Base-by-base conservation (phyloP, 108 stramenopile genomes). In the Cyclotella atomus region DNA sequence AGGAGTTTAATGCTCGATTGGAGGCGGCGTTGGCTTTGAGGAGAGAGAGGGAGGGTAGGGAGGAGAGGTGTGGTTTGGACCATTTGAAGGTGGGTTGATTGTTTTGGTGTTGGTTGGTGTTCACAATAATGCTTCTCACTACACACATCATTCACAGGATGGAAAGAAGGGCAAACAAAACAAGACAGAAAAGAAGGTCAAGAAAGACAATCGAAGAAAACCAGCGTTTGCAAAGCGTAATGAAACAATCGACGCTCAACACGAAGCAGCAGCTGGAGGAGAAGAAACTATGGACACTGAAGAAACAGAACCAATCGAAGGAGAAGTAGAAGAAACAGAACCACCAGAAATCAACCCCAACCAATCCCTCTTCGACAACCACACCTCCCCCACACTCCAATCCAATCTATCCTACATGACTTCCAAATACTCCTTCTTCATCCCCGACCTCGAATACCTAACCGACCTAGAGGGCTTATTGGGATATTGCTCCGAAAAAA, bases 401-500 rank as follows among this genome's bases (percentile, higher is more conserved):
- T 86, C 45, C 19, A 94, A 91, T 66, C 73, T 96, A 25, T 62
- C 70, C 8, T 89, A 90, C 72, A 95, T 97, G 93, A 60, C 71
- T 17, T 34, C 52, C 6, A 79, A 83, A 16, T 91, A 89, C 78
- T 95, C 92, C 24, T 98, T 98, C 75, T 96, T 90, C 84, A 57
- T 99, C 50, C 98, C 98, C 10, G 97, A 98, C 65, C 57, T 60
- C 59, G 97, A 97, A 71, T 97, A 87, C 62, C 59, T 94, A 67
- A 66, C 65, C 17, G 96, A 98, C 73, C 67, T 86, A 63, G 84
- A 83, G 53, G 96, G 96, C 10, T 62, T 98, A 29, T 15, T 98
- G 24, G 88, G 88, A 14, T 99, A 99, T 79, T 87, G 91, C 70
- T 86, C 88, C 46, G 98, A 97, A 80, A 99, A 99, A 67, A 88